phyloP scores from a whole-genome alignment of 73 alveolate species.

The Tetrahymena malaccensis region DNA sequence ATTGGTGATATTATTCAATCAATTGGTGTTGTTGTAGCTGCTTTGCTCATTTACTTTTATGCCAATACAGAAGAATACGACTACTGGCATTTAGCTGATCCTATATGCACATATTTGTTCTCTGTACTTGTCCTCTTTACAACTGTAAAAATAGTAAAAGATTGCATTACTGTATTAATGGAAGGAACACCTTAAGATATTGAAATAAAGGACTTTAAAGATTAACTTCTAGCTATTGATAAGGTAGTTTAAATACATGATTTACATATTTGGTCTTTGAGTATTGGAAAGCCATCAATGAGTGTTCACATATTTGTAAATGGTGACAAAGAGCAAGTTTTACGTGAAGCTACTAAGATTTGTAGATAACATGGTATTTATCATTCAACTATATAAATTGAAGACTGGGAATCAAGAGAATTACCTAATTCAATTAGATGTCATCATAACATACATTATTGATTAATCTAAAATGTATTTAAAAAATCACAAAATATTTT shows the following conservation, averaged over 20 bases:
- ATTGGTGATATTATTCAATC: constrained; percentile 86
- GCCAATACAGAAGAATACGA: constrained; percentile 28
- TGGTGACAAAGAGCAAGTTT: constrained; percentile 38
- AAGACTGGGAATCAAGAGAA: constrained; percentile 2
- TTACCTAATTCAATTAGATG: not conserved
- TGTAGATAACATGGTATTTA: constrained; percentile 50
- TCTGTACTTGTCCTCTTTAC: constrained; percentile 77
- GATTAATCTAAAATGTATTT: not conserved
- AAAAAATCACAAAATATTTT: too few relatives aligned
- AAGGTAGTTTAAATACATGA: constrained; percentile 80
- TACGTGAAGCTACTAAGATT: constrained; percentile 65
- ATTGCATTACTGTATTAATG: constrained; percentile 84
- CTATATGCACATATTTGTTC: constrained; percentile 86
- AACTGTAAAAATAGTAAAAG: constrained; percentile 78
- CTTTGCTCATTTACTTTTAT: constrained; percentile 53
- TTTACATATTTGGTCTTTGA: constrained; percentile 86
- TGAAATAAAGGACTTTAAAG: constrained; percentile 11
- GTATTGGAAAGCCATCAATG: constrained; percentile 73
- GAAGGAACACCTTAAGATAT: constrained; percentile 79
- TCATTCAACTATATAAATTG: constrained; percentile 38
- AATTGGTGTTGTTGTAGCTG: constrained; percentile 92
- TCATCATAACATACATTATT: not conserved
- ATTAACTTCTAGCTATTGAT: constrained; percentile 15
- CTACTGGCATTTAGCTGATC: constrained; percentile 62
- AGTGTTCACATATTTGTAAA: constrained; percentile 51